phyloP scores from a whole-genome alignment of 495 filamentous ascomycete species.

The Chaetomidium leptoderma region DNA sequence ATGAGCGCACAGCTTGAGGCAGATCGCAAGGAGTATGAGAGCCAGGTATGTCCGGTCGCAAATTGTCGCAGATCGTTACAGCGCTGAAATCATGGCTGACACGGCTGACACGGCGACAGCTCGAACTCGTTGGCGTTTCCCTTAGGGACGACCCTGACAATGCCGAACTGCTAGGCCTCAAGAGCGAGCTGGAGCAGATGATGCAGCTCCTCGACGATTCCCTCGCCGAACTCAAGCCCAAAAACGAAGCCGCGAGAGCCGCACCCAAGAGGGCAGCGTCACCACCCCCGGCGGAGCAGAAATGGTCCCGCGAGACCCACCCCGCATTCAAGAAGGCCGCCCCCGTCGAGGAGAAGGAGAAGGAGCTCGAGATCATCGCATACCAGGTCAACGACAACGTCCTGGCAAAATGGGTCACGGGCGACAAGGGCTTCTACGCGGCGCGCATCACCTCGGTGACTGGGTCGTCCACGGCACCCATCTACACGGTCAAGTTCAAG shows the following conservation, averaged over 20 bases:
- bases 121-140: constrained; percentile 71
- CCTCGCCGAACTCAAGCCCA: constrained; percentile 70
- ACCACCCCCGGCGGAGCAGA: constrained; percentile 50
- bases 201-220: constrained; percentile 72
- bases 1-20: constrained; percentile 56
- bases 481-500: constrained; percentile 93
- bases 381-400: constrained; percentile 89
- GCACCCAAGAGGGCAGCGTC: constrained; percentile 39
- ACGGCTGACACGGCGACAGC: constrained; percentile 42
- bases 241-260: constrained; percentile 38
- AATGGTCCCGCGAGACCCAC: constrained; percentile 71
- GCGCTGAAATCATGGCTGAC: constrained; percentile 8
- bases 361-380: constrained; percentile 43
- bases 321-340: constrained; percentile 59
- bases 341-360: constrained; percentile 42
- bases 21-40: constrained; percentile 76
- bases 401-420: constrained; percentile 83
- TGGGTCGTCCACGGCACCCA: constrained; percentile 77
- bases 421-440: constrained; percentile 86
- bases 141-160: constrained; percentile 82
- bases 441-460: constrained; percentile 92
- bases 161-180: constrained; percentile 71
- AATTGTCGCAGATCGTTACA: background rate
- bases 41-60: constrained; percentile 56
- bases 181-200: constrained; percentile 77